Conservation (phyloP, 78 protist species). For the Dictyostelium brefeldianum region DNA sequence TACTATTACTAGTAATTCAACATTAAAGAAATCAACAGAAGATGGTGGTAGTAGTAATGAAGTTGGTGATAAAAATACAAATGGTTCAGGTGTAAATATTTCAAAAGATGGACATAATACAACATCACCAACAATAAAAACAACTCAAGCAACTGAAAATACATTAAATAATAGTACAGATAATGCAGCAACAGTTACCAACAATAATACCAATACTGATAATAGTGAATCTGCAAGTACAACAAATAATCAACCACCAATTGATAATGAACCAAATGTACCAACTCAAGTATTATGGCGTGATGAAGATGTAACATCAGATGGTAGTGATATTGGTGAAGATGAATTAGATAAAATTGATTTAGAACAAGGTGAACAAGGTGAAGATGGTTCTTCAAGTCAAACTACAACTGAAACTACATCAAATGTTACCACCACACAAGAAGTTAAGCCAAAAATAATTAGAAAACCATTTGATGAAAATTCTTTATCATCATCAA, state of each 20-base stretch:
- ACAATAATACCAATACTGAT: slow-evolving; percentile 19
- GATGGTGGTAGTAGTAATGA: neutral
- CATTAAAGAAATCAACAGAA: neutral
- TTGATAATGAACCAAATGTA: slow-evolving; percentile 23
- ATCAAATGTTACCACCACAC: neutral
- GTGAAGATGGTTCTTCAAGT: neutral
- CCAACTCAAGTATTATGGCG: slow-evolving; percentile 65
- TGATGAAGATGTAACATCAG: slow-evolving; percentile 75
- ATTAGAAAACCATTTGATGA: slow-evolving; percentile 42
- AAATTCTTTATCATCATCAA: neutral
- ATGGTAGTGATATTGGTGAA: slow-evolving; percentile 71
- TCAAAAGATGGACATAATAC: slow-evolving; percentile 76
- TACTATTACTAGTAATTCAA: neutral
- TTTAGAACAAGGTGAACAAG: neutral
- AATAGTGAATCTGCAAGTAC: neutral
- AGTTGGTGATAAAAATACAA: neutral
- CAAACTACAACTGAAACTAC: neutral
- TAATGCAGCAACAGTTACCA: neutral
- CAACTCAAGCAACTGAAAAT: slow-evolving; percentile 66
- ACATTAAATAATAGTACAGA: neutral
- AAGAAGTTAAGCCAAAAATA: neutral
- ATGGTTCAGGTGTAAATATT: neutral
- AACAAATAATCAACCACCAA: neutral
- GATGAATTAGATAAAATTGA: slow-evolving; percentile 32
- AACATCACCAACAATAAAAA: slow-evolving; percentile 30